A percentile compares a stretch with the other conserved stretches of the same genome.
phyloP scores from a whole-genome alignment of 2,329 filamentous ascomycete species.

The Metarhizium humberi region DNA sequence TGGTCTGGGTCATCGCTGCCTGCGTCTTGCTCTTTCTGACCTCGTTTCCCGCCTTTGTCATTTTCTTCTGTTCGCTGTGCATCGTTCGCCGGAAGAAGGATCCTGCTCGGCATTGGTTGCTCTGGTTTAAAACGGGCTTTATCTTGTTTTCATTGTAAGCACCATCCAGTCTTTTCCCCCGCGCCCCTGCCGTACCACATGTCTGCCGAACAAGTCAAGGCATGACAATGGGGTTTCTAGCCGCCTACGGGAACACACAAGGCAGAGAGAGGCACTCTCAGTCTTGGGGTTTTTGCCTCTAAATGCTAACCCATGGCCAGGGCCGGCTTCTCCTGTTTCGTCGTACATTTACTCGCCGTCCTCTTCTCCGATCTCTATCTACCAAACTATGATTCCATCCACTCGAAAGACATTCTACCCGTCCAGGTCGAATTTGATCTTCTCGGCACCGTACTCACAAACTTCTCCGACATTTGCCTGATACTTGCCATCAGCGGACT shows the following conservation, averaged over 20 bases:
- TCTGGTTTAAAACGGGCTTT: slow-evolving; percentile 15
- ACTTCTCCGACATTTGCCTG: slow-evolving; percentile 8
- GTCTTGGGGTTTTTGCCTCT: background rate
- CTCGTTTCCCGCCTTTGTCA: slow-evolving; percentile 9
- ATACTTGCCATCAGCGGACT: slow-evolving; percentile 17
- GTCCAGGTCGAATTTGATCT: slow-evolving; percentile 1
- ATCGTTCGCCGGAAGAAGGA: slow-evolving; percentile 13
- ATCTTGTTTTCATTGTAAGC: slow-evolving; percentile 16
- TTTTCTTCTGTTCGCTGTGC: slow-evolving; percentile 15
- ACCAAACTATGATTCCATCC: background rate
- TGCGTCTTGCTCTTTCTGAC: slow-evolving; percentile 7
- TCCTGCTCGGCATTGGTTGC: slow-evolving; percentile 14
- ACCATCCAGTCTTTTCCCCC: background rate
- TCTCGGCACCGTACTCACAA: slow-evolving; percentile 4
- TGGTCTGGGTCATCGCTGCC: slow-evolving; percentile 1
- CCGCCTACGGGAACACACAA: background rate
- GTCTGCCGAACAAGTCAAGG: background rate
- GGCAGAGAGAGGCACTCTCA: background rate
- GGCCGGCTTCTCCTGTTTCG: background rate
- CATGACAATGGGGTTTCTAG: background rate
- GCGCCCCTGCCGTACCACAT: background rate
- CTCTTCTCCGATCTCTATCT: slow-evolving; percentile 1
- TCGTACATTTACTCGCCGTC: background rate
- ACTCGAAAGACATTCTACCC: background rate
- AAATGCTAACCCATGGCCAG: background rate